Base-by-base conservation (phyloP, 2,329 filamentous ascomycete genomes). In the Fusarium kyushuense region DNA sequence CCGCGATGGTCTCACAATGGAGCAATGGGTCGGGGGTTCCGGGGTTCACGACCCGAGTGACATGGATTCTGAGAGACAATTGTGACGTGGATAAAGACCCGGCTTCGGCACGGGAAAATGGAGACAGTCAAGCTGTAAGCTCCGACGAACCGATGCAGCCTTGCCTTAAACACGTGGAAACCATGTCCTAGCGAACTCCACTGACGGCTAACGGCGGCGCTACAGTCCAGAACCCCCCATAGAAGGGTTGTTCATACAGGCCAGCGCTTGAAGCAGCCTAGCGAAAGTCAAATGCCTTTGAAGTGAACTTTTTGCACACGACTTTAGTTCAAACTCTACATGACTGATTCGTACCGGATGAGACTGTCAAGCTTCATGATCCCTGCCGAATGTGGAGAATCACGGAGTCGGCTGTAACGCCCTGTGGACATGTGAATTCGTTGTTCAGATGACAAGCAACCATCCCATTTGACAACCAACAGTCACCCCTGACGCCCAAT, bases 1-100 rank as follows among this genome's bases (percentile, higher is more conserved):
- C 36, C 64, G 72, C 21, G 64, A 68, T 3, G 76, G 76, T 5
- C 48, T 74, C 47, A 77, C 74, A 4, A 76, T 76, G 76, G 70
- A 73, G 23, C 61, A 61, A 21, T 74, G 72, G 72, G 33, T 57
- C 6, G 72, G 72, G 29, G 72, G 64, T 6, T 64, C 64, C n/a
- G 72, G 69, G 32, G 72, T 74, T 41, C 57, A 72, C 23, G 56
- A 69, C 30, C 52, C 60, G 10, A 60, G 58, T 6, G 45, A 63
- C 41, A 72, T 60, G 54, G 51, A 41, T 54, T 38, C 29, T 19
- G 58, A 72, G 30, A 29, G 19, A 36, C 40, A 33, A 49, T 32
- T 16, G 30, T 33, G 43, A 42, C 35, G 58, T 58, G 63, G 63
- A 49, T 48, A 38, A 29, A 40, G 47, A 30, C 35, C 53, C 40